Evolutionary conservation across 2,329 filamentous ascomycete genomes (phyloP), one percentile per base, ranked within the genome.

Genomic region (Arachnopeziza araneosa): DNA sequence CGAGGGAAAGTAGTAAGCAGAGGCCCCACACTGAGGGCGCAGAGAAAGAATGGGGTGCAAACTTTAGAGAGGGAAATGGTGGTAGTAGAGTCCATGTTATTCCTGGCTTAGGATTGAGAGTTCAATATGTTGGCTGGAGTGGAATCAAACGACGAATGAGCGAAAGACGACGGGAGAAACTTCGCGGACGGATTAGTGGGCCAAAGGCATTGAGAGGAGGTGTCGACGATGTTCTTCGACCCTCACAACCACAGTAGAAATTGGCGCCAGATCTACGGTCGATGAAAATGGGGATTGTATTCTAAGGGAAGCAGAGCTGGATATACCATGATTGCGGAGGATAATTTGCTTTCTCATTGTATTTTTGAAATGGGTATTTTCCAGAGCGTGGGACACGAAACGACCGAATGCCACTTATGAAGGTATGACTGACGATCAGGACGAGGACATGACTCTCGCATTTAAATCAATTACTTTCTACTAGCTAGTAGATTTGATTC

Each of bases 161-260:
- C 67, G 85, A 88, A 67, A 78, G 78, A 64, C 76, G 81, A 56
- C 78, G 83, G 24, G 77, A 81, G 60, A 83, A 83, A 67, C 75
- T 88, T 57, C 77, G 84, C 8, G 75, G 80, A 64, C 86, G 79
- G 71, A 88, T 88, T 52, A 85, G 83, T 61, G 79, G 77, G 5
- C 85, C 85, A 0, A 78, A 74, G 24, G 81, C 60, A 19, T 60
- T 72, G 10, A 65, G 65, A 32, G 68, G 63, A 57, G 70, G 70
- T 2, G 59, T 71, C 24, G 68, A 72, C 60, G 70, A 72, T 60
- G 69, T 72, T 52, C 57, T 72, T 3, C 23, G 52, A 30, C 24
- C 9, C 50, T 21, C 50, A 14, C 21, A 52, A n/a, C 24, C 50
- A 10, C 50, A 22, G 10, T 52, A 12, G 21, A 22, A n/a, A n/a